Evolutionary conservation across 495 filamentous ascomycete genomes (phyloP).

Genomic region (Aspergillus indologenus): DNA sequence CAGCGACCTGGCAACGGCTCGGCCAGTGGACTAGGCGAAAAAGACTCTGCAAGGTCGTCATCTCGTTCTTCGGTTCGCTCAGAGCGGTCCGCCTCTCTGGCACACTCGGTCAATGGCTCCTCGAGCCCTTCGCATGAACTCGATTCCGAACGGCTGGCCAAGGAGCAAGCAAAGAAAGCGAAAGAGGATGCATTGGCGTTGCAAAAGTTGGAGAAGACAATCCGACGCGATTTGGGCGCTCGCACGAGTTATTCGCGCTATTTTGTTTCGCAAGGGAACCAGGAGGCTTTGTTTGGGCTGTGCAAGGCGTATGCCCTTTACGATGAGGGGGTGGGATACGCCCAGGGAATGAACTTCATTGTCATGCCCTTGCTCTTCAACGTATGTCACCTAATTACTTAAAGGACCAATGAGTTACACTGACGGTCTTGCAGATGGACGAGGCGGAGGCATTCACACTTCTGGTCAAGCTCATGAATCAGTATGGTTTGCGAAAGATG

Average conservation of each 20-base stretch:
- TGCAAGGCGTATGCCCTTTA: slow-evolving; percentile 98
- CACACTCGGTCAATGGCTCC: slow-evolving; percentile 57
- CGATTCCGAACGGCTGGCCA: slow-evolving; percentile 61
- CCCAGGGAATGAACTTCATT: slow-evolving; percentile 98
- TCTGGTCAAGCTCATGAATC: slow-evolving; percentile 92
- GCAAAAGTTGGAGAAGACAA: slow-evolving; percentile 84
- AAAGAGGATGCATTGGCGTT: slow-evolving; percentile 70
- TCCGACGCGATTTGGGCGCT: slow-evolving; percentile 84
- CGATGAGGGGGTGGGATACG: slow-evolving; percentile 92
- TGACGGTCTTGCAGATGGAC: slow-evolving; percentile 65
- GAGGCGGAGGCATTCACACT: slow-evolving; percentile 96
- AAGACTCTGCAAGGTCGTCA: slow-evolving; percentile 64
- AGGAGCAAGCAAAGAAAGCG: slow-evolving; percentile 68
- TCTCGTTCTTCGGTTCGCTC: slow-evolving; percentile 76
- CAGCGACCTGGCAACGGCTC: slow-evolving; percentile 43
- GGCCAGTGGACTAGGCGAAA: slow-evolving; percentile 50
- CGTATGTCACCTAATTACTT: slow-evolving; percentile 48
- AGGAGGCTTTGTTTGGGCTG: slow-evolving; percentile 90
- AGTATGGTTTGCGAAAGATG: slow-evolving; percentile 88
- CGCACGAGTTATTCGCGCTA: slow-evolving; percentile 96
- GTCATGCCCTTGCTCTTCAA: slow-evolving; percentile 97
- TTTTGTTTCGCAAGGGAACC: slow-evolving; percentile 78
- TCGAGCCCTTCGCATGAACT: slow-evolving; percentile 59
- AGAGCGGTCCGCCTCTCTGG: slow-evolving; percentile 64
- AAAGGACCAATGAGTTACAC: background rate